phyloP scores from a whole-genome alignment of 2,329 filamentous ascomycete genomes.

The Aureobasidium sp. region DNA sequence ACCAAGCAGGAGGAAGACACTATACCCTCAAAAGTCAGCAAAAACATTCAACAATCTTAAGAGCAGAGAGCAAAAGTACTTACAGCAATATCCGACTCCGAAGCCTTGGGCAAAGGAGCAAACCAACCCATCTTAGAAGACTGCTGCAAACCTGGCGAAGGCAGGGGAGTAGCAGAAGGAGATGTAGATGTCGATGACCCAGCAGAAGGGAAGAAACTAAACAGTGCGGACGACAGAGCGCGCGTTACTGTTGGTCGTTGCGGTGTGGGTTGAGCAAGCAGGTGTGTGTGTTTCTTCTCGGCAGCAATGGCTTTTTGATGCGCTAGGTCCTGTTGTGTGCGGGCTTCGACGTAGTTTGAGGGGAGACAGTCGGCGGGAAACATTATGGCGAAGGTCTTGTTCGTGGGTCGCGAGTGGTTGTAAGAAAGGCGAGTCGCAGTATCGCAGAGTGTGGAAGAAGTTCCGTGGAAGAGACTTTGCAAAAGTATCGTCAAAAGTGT shows the following conservation, averaged over 20 bases:
- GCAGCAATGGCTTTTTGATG: background rate
- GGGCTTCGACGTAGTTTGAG: conserved; percentile 25
- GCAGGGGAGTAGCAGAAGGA: conserved; percentile 9
- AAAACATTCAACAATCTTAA: too few species aligned
- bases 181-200: background rate
- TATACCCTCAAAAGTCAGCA: background rate
- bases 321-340: conserved; percentile 13
- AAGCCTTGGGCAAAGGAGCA: conserved; percentile 9
- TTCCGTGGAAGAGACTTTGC: background rate
- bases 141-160: conserved; percentile 9
- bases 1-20: conserved; percentile 10
- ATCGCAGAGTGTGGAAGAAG: background rate
- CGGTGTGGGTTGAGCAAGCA: background rate
- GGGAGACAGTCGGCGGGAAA: conserved; percentile 25
- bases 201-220: conserved; percentile 1
- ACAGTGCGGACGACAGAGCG: conserved; percentile 8
- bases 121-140: conserved; percentile 7
- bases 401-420: background rate
- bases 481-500: background rate
- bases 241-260: background rate
- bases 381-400: conserved; percentile 19
- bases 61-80: background rate
- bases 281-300: background rate
- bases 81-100: background rate
- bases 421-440: too few species aligned